Percentiles rank a stretch among this genome's conserved stretches.
phyloP scores from a whole-genome alignment of 495 filamentous ascomycete genomes.

The Podospora fimiseda region DNA sequence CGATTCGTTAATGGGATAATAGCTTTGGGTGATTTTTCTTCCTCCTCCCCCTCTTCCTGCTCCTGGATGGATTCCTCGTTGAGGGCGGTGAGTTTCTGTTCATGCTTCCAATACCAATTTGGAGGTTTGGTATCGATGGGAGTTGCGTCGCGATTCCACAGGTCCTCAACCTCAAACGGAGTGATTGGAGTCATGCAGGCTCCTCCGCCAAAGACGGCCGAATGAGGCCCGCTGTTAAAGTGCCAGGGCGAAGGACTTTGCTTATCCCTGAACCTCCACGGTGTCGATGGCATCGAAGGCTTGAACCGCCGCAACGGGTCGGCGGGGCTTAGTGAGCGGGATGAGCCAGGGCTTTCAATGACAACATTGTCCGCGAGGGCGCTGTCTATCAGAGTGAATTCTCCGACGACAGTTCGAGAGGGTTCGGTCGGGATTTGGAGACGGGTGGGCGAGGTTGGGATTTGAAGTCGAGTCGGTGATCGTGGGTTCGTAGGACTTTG shows the following conservation, averaged over 20 bases:
- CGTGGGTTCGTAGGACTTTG: slow-evolving; percentile 3
- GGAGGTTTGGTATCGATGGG: slow-evolving; percentile 15
- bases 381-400: slow-evolving; percentile 11
- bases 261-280: slow-evolving; percentile 18
- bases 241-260: slow-evolving; percentile 19
- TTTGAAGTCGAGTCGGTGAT: slow-evolving; percentile 13
- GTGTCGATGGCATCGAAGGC: slow-evolving; percentile 12
- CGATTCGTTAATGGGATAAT: neutral
- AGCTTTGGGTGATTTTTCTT: neutral
- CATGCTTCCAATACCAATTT: slow-evolving; percentile 16
- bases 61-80: slow-evolving; percentile 9
- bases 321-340: neutral
- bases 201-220: slow-evolving; percentile 19
- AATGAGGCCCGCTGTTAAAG: slow-evolving; percentile 6
- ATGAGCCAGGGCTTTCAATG: slow-evolving; percentile 8
- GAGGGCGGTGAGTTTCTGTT: slow-evolving; percentile 10
- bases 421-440: slow-evolving; percentile 6
- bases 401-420: slow-evolving; percentile 2
- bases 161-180: slow-evolving; percentile 18
- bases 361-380: slow-evolving; percentile 20
- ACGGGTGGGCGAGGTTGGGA: slow-evolving; percentile 5
- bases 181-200: slow-evolving; percentile 27
- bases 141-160: slow-evolving; percentile 7
- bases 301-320: slow-evolving; percentile 4
- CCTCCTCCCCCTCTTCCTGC: slow-evolving; percentile 11